Evolutionary conservation across 495 filamentous ascomycete genomes (phyloP).

Genomic region (Xylaria sp.): DNA sequence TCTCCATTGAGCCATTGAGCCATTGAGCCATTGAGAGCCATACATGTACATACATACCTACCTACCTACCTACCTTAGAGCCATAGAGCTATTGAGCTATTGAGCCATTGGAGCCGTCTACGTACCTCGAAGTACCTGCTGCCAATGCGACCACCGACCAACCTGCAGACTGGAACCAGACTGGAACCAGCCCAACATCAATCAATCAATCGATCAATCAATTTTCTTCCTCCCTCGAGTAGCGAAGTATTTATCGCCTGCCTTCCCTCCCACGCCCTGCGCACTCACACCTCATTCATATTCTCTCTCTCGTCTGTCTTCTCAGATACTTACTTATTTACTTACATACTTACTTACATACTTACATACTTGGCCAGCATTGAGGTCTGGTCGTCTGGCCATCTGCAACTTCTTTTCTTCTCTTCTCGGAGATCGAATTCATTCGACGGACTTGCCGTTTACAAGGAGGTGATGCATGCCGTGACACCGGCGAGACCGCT

Average conservation of each 20-base stretch:
- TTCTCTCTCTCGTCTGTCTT: background rate
- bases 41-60: no score
- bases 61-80: no score
- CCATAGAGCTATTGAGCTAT: no score
- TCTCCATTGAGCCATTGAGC: no score
- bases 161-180: no score
- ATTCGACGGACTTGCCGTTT: slow-evolving; percentile 22
- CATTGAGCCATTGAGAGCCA: no score
- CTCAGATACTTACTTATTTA: background rate
- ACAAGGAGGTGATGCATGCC: slow-evolving; percentile 26
- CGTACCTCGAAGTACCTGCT: no score
- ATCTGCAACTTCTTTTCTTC: background rate
- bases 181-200: slow-evolving; percentile 7
- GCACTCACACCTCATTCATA: background rate
- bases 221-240: background rate
- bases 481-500: slow-evolving; percentile 20
- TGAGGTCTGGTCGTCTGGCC: background rate
- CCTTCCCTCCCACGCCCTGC: slow-evolving; percentile 3
- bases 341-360: no score
- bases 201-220: no score
- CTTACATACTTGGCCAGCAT: background rate
- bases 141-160: background rate
- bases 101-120: no score
- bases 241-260: slow-evolving; percentile 11
- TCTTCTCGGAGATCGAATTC: background rate